Evolutionary conservation across 768 basidiomycete genomes (phyloP), one percentile per base, ranked within the genome.

Genomic region (Coprinopsis sp.): DNA sequence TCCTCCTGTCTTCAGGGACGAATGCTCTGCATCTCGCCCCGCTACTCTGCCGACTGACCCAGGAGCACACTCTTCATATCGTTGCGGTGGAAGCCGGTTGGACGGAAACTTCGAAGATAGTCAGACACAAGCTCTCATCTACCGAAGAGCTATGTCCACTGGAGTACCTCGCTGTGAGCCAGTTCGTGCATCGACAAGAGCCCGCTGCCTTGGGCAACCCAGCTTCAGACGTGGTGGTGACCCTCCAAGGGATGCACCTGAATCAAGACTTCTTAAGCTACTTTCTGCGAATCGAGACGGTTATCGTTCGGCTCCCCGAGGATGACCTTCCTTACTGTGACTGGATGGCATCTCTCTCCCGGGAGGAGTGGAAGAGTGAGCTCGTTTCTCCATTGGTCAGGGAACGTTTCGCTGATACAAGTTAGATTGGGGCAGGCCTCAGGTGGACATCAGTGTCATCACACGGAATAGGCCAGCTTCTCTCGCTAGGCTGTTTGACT

Each of bases 381-480:
- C 51, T 24, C 34, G 52, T 51, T 38, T 52, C 48, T 43, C 55
- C 19, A 25, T n/a, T n/a, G n/a, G n/a, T n/a, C n/a, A n/a, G n/a
- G n/a, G n/a, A n/a, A n/a, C n/a, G n/a, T n/a, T n/a, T n/a, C n/a
- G n/a, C n/a, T n/a, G n/a, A n/a, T n/a, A n/a, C n/a, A n/a, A n/a
- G 31, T 38, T 37, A 93, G 91, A 81, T 58, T 93, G 89, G 88
- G 73, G 89, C 52, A 58, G 64, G 2, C 87, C 88, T 8, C 71
- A 64, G 25, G 65, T 92, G 25, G 84, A 86, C 21, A 64, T 92
- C 33, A 79, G 74, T 43, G 73, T 93, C 30, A 85, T 91, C 46
- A 92, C 91, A 0, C 81, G 89, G 54, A 72, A 86, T 56, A 76
- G 91, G 25, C 82, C 89, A 7, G 59, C 64, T 19, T 92, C 91